These are phyloP conservation scores for Candida lessepsii DNA, from an alignment of 805 yeast genomes.

Conservation along the genomic window DNA sequence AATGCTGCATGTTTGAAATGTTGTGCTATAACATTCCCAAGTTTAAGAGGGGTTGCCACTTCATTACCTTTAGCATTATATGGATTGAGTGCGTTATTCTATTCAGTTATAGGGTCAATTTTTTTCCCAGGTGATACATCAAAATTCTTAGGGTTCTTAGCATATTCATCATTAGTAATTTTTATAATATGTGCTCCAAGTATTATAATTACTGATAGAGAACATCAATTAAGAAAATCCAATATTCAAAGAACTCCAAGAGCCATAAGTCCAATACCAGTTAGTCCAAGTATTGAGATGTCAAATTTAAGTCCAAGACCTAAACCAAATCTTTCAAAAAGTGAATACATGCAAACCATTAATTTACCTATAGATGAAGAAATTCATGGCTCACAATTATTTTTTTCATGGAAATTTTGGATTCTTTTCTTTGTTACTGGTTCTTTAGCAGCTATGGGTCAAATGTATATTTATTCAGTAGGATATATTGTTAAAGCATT, in stretches of 20 bases:
- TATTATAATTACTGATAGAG: constrained; percentile 40
- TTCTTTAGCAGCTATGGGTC: constrained; percentile 42
- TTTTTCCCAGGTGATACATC: constrained; percentile 59
- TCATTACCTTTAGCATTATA: constrained; percentile 72
- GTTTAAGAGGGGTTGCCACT: constrained; percentile 69
- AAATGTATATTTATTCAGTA: constrained; percentile 47
- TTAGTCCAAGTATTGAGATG: constrained; percentile 2
- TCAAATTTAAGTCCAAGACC: constrained; percentile 5
- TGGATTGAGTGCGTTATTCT: constrained; percentile 71
- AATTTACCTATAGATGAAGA: constrained; percentile 6
- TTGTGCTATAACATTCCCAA: constrained; percentile 68
- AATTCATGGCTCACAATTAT: constrained; percentile 5
- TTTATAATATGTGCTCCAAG: constrained; percentile 48
- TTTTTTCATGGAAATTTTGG: constrained; percentile 34
- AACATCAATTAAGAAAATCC: constrained; percentile 19
- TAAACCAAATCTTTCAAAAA: not conserved
- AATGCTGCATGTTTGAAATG: constrained; percentile 68
- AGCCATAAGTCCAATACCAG: constrained; percentile 7
- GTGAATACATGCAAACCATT: constrained; percentile 4
- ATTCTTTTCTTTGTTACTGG: constrained; percentile 38
- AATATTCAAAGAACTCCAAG: not conserved
- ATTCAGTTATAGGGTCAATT: constrained; percentile 53
- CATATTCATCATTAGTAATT: constrained; percentile 41
- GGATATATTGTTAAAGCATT: constrained; percentile 47
- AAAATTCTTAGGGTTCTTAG: constrained; percentile 48